Conservation (phyloP, 306 rosid species). For the Vigna radiata region DNA sequence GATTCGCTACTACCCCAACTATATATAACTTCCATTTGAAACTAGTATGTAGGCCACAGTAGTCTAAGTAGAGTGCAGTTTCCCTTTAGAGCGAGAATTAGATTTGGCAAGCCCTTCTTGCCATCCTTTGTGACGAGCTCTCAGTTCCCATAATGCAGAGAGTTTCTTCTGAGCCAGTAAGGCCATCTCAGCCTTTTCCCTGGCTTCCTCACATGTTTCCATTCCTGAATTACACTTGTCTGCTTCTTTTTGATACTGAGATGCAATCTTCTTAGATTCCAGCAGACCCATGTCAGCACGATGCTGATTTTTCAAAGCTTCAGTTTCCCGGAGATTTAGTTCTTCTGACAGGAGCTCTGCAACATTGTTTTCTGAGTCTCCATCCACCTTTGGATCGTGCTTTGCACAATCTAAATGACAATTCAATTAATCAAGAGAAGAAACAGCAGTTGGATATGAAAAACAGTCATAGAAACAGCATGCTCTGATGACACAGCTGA, state of each 20-base stretch:
- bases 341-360: constrained; percentile 83
- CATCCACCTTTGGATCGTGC: constrained; percentile 74
- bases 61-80: constrained; percentile 62
- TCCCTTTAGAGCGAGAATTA: constrained; percentile 55
- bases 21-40: constrained; percentile 34
- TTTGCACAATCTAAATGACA: constrained; percentile 78
- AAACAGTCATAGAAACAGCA: neutral
- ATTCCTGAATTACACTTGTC: constrained; percentile 96
- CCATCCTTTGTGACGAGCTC: constrained; percentile 95
- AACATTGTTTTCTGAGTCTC: constrained; percentile 74
- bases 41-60: constrained; percentile 19
- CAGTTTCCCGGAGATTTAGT: constrained; percentile 71
- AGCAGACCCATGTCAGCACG: constrained; percentile 78
- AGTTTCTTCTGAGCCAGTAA: constrained; percentile 68
- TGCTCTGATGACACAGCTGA: neutral
- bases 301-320: constrained; percentile 70
- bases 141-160: constrained; percentile 77
- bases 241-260: constrained; percentile 95
- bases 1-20: constrained; percentile 29
- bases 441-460: constrained; percentile 1
- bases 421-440: constrained; percentile 15
- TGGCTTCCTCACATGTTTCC: constrained; percentile 94
- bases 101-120: constrained; percentile 77
- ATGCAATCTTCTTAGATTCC: constrained; percentile 89
- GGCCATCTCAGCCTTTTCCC: constrained; percentile 82